phyloP scores from a whole-genome alignment of 148 eudicot genomes.

The Camellia sinensis region DNA sequence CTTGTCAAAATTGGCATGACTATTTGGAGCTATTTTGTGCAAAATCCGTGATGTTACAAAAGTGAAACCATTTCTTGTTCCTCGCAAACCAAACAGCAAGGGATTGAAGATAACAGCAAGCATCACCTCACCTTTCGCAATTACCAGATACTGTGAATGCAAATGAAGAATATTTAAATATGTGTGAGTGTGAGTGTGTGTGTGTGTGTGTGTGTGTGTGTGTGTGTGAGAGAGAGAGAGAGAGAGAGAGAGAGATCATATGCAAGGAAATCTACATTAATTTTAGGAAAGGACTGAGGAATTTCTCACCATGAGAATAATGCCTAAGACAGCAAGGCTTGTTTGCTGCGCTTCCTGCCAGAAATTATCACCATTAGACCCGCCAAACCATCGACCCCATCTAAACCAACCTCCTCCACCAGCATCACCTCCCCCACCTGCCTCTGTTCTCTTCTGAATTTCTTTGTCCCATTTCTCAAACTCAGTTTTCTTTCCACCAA shows the following conservation, averaged over 20 bases:
- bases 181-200: too few relatives aligned
- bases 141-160: slow-evolving; percentile 50
- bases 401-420: slow-evolving; percentile 88
- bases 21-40: slow-evolving; percentile 32
- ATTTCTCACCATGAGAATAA: slow-evolving; percentile 50
- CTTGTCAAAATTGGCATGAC: slow-evolving; percentile 25
- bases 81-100: slow-evolving; percentile 56
- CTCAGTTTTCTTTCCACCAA: slow-evolving; percentile 72
- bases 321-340: slow-evolving; percentile 56
- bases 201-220: too few relatives aligned
- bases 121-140: slow-evolving; percentile 77
- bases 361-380: slow-evolving; percentile 62
- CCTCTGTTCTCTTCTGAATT: slow-evolving; percentile 67
- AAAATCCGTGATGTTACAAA: slow-evolving; percentile 39
- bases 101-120: slow-evolving; percentile 68
- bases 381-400: slow-evolving; percentile 70
- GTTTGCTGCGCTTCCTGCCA: slow-evolving; percentile 89
- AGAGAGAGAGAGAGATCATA: background rate
- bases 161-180: slow-evolving; percentile 1
- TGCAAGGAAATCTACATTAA: background rate
- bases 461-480: slow-evolving; percentile 83
- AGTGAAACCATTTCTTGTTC: slow-evolving; percentile 43
- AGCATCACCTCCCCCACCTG: slow-evolving; percentile 62
- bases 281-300: background rate
- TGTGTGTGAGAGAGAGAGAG: background rate